Evolutionary conservation across 768 basidiomycete species (phyloP), one percentile per base, ranked within the genome.

Genomic region (Mycena albidolilacea): DNA sequence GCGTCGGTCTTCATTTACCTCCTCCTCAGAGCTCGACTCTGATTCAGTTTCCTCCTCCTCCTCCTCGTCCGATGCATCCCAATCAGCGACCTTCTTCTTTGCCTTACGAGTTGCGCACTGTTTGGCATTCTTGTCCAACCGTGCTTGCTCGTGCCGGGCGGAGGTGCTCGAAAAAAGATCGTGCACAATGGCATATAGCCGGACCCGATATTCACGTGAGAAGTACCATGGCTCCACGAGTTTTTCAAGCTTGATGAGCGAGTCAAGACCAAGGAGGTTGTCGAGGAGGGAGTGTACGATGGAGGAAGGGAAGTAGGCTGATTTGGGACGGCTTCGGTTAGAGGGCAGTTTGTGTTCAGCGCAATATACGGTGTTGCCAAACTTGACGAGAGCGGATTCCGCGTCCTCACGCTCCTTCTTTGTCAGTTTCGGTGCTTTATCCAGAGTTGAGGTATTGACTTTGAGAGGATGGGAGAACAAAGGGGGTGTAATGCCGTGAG

Each of bases 301-400:
- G 15, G 57, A 59, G 4, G 57, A 1, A 19, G 57, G 57, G 57
- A 43, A 43, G 41, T 43, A 43, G 41, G 41, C 8, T 30, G 30
- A 30, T 30, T 30, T 30, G 30, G 30, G 57, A 7, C 57, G 57
- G 57, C 38, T 59, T 35, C 7, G 35, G 57, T 59, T 35, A 19
- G 37, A 17, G 7, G 15, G 7, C 17, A 35, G 5, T 21, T 59
- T 58, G 7, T 54, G 65, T 17, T 66, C 54, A 1, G 65, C 65
- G n/a, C 11, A 41, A 2, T 54, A 54, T 8, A 66, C 54, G 17
- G 65, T 67, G 10, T 59, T 43, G 1, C 66, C 66, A 17, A 67
- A 67, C 7, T 44, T 17, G 0, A 3, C 11, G 2, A 67, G 55
- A 3, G 43, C 23, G 7, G 35, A 19, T 59, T 38, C 37, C 5